phyloP scores from a whole-genome alignment of 2,329 filamentous ascomycete genomes.

The Curvularia hawaiiensis region DNA sequence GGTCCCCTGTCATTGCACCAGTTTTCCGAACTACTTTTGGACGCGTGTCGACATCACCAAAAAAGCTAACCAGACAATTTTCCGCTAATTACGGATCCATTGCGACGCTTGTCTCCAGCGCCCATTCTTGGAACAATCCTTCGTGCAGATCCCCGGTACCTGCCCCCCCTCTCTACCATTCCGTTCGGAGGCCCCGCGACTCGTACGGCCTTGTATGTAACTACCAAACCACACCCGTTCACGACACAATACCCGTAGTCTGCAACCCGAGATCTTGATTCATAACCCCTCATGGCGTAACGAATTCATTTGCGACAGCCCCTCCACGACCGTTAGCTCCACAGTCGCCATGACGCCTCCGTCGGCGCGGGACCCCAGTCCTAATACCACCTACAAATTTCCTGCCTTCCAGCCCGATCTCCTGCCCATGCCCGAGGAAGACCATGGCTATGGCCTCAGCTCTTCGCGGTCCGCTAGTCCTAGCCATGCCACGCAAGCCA shows the following conservation, averaged over 20 bases:
- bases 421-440: constrained; percentile 46
- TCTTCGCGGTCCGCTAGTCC: constrained; percentile 44
- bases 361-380: constrained; percentile 36
- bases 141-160: constrained; percentile 4
- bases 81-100: constrained; percentile 25
- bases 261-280: background rate
- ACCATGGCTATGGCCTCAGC: constrained; percentile 36
- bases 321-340: constrained; percentile 17
- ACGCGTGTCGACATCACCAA: constrained; percentile 29
- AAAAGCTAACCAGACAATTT: constrained; percentile 19
- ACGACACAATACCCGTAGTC: constrained; percentile 1
- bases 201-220: background rate
- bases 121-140: constrained; percentile 13
- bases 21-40: constrained; percentile 28
- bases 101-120: constrained; percentile 26
- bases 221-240: constrained; percentile 2
- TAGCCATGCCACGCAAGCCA: constrained; percentile 27
- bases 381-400: constrained; percentile 51
- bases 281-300: constrained; percentile 40
- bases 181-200: background rate
- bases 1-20: constrained; percentile 21
- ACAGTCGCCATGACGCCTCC: constrained; percentile 37
- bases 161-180: constrained; percentile 5
- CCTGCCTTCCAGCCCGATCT: constrained; percentile 52
- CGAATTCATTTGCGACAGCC: constrained; percentile 21